Evolutionary conservation across 2,329 filamentous ascomycete species (phyloP), one percentile per base, ranked within the genome.

Genomic region (Aspergillus brasiliensis): DNA sequence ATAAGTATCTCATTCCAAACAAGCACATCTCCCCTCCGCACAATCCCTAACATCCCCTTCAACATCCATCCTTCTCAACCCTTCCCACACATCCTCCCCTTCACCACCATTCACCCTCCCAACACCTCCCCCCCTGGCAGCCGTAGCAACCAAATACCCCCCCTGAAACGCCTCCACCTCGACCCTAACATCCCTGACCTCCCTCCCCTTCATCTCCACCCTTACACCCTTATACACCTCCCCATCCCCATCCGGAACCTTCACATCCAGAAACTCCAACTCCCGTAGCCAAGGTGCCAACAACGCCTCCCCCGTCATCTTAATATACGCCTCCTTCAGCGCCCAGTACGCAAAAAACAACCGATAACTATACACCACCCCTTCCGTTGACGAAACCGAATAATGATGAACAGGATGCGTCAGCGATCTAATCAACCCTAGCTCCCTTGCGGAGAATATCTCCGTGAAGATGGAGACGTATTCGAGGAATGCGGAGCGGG

Each of bases 291-390:
- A 88, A 2, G 79, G 77, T 1, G 86, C 86, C 7, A 88, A 75
- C 17, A 89, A 73, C 0, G 85, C 86, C 68, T 88, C 86, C 6
- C 86, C 86, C 4, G 85, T 84, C 69, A 89, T 83, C 75, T 88
- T 89, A 69, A 88, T 84, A 72, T 87, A 88, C 1, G 86, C 85
- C 68, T 89, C 86, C 68, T 88, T 88, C 58, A 86, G 81, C 65
- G 83, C 84, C 83, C 86, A 89, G 68, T 83, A 86, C 0, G 85
- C 82, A 65, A 88, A 89, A 70, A 89, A 89, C 1, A 85, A 77
- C 0, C 86, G 78, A 19, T 88, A 70, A 51, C 86, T 85, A 17
- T 83, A 81, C 37, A 83, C 80, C n/a, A 86, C 80, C 7, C 48
- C 48, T 3, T 25, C 38, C 6, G 15, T 7, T 7, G 46, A 49